phyloP scores from a whole-genome alignment of 2,329 filamentous ascomycete genomes.

The Lachnellula suecica region DNA sequence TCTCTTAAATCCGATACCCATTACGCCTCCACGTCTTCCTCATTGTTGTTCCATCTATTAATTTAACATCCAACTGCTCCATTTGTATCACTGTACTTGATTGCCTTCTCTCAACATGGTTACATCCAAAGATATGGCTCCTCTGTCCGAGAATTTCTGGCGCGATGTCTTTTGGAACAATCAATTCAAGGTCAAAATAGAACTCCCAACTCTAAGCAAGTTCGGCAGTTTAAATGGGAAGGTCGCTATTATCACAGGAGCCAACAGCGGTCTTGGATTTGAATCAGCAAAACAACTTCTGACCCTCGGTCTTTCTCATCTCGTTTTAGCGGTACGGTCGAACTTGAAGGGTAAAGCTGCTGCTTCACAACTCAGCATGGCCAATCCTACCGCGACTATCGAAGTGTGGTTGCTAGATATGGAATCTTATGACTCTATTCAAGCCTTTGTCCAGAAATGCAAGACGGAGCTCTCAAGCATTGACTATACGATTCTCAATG shows the following conservation, averaged over 20 bases:
- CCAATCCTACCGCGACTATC: slow-evolving; percentile 37
- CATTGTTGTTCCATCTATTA: background rate
- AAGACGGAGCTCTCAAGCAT: slow-evolving; percentile 35
- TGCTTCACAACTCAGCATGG: slow-evolving; percentile 31
- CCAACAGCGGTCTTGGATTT: slow-evolving; percentile 47
- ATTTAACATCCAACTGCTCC: background rate
- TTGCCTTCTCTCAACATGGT: background rate
- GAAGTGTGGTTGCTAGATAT: slow-evolving; percentile 53
- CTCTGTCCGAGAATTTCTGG: background rate
- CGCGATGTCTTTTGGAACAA: background rate
- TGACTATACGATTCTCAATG: slow-evolving; percentile 47
- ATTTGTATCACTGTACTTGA: background rate
- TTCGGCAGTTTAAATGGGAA: slow-evolving; percentile 31
- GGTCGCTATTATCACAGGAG: slow-evolving; percentile 48
- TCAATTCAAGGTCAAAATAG: background rate
- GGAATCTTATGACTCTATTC: slow-evolving; percentile 43
- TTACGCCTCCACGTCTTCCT: too few relatives aligned
- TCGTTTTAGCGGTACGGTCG: slow-evolving; percentile 49
- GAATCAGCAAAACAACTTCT: slow-evolving; percentile 41
- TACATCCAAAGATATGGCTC: background rate
- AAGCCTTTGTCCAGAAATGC: slow-evolving; percentile 38
- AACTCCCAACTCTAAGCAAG: background rate
- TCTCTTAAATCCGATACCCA: too few relatives aligned
- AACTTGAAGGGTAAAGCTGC: slow-evolving; percentile 42
- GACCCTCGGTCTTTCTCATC: slow-evolving; percentile 36